phyloP scores from a whole-genome alignment of 176 grass and related monocot species.

The Ananas comosus region DNA sequence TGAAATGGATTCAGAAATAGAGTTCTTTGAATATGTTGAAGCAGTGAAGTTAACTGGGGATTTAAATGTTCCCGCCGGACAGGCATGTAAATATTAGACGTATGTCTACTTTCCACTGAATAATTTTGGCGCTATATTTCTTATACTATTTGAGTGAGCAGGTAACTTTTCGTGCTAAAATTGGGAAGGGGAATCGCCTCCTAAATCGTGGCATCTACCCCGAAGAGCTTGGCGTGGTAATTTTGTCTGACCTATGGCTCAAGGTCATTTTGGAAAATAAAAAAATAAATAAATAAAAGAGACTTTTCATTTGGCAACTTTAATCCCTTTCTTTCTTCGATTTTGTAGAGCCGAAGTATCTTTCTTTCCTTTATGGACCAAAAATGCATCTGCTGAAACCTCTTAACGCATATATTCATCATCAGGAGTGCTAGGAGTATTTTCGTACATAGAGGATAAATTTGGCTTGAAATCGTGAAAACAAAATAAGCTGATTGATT shows the following conservation, averaged over 20 bases:
- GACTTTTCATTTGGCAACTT: no score
- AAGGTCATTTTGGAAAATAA: neutral
- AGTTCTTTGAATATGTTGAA: constrained; percentile 96
- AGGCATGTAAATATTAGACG: constrained; percentile 34
- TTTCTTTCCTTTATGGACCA: no score
- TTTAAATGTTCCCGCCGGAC: constrained; percentile 86
- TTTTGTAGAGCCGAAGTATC: no score
- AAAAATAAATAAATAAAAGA: no score
- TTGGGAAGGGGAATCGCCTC: constrained; percentile 64
- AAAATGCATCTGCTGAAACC: no score
- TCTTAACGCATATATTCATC: no score
- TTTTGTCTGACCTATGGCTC: constrained; percentile 7
- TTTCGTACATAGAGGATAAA: no score
- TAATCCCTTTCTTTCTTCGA: no score
- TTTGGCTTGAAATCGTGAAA: no score
- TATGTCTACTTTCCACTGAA: neutral
- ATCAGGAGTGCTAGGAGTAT: no score
- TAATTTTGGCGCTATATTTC: neutral
- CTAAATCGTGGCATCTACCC: constrained; percentile 76
- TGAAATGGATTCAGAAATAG: constrained; percentile 33
- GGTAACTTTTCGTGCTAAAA: constrained; percentile 92
- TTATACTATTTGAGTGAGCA: constrained; percentile 15
- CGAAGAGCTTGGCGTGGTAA: constrained; percentile 92
- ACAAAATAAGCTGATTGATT: no score
- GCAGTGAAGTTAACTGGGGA: constrained; percentile 98